phyloP scores from a whole-genome alignment of 225 moss, liverwort and hornwort species.

The Asterella californica region DNA sequence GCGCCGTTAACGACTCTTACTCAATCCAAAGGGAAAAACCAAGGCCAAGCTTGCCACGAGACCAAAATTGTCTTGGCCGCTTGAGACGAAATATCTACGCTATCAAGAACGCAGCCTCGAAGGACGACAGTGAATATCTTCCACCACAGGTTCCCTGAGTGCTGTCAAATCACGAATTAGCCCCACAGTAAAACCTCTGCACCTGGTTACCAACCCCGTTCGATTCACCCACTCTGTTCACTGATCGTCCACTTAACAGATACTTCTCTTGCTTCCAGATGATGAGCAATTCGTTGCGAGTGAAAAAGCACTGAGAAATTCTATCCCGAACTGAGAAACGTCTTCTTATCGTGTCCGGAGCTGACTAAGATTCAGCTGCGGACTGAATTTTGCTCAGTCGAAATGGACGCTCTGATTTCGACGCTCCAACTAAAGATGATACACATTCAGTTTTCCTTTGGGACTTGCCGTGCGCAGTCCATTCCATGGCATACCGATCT shows the following conservation, averaged over 20 bases:
- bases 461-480: not conserved
- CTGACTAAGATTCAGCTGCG: not conserved
- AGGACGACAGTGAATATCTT: not conserved
- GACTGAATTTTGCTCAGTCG: not conserved
- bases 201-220: not conserved
- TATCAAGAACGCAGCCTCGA: not conserved
- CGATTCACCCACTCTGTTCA: not conserved
- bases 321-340: not conserved
- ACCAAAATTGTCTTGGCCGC: not conserved
- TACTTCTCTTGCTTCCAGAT: not conserved
- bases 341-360: not conserved
- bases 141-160: not conserved
- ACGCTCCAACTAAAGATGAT: not conserved
- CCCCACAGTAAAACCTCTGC: not conserved
- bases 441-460: not conserved
- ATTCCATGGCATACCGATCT: not conserved
- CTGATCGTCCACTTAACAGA: not conserved
- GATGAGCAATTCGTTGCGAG: not conserved
- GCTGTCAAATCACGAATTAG: not conserved
- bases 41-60: not conserved
- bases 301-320: not conserved
- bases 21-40: not conserved
- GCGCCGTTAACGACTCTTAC: not conserved
- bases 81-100: not conserved
- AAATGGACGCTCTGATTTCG: not conserved